A percentile compares a stretch with the other conserved stretches of the same genome.
Evolutionary conservation across 1,139 yeast species (phyloP).

Genomic region (Pichia sp.): DNA sequence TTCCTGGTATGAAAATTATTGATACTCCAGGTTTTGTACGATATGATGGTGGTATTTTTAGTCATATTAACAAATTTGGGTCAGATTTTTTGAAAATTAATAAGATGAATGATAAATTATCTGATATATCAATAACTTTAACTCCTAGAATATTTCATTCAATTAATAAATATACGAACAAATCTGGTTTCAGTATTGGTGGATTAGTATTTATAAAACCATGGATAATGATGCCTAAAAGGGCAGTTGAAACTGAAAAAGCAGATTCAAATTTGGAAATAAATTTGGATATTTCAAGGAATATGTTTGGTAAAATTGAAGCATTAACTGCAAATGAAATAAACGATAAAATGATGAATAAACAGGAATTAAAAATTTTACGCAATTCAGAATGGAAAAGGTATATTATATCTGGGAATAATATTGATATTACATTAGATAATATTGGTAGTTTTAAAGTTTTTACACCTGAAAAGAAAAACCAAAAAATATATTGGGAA

Average conservation of each 20-base stretch:
- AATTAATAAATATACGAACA: not conserved
- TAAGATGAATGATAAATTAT: not conserved
- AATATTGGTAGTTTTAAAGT: conserved; percentile 10
- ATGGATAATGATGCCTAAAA: conserved; percentile 12
- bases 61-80: conserved; percentile 8
- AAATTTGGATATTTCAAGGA: conserved; percentile 1
- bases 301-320: conserved; percentile 4
- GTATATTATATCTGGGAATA: not conserved
- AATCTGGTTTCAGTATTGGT: conserved; percentile 3
- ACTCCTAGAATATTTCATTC: not conserved
- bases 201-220: conserved; percentile 10
- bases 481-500: conserved; percentile 7
- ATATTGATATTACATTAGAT: conserved; percentile 8
- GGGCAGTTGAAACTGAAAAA: not conserved
- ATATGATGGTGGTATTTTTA: conserved; percentile 10
- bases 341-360: not conserved
- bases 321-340: not conserved
- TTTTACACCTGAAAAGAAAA: not conserved
- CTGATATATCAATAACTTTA: not conserved
- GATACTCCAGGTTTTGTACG: conserved; percentile 19
- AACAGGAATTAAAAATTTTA: not conserved
- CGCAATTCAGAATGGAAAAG: conserved; percentile 5
- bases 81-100: conserved; percentile 4
- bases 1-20: conserved; percentile 11
- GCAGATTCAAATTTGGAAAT: not conserved